Conservation (phyloP, 495 filamentous ascomycete genomes). For the Hypoxylon lenormandii region DNA sequence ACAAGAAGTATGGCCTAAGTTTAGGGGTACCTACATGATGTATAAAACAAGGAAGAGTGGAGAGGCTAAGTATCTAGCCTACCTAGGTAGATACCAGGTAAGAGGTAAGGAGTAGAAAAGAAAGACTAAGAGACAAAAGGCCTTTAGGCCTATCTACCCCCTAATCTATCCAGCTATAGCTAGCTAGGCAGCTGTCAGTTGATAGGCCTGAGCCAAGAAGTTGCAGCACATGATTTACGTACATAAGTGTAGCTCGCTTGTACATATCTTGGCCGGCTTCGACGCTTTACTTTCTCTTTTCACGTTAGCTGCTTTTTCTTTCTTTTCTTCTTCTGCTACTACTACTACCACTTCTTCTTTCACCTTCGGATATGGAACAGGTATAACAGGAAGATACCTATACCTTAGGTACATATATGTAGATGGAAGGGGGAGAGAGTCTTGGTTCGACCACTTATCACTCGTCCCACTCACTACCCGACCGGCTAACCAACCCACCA, state of each 20-base stretch:
- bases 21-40: background rate
- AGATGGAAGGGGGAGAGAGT: constrained; percentile 1
- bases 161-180: constrained; percentile 47
- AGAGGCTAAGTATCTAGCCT: too few relatives aligned
- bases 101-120: background rate
- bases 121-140: constrained; percentile 6
- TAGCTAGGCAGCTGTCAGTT: constrained; percentile 47
- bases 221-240: constrained; percentile 40
- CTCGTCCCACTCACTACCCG: constrained; percentile 13
- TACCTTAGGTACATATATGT: too few relatives aligned
- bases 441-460: constrained; percentile 41
- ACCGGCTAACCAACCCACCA: constrained; percentile 5
- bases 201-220: constrained; percentile 40
- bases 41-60: too few relatives aligned
- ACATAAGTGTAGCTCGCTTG: constrained; percentile 19
- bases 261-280: constrained; percentile 22
- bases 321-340: too few relatives aligned
- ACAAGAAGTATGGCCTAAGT: background rate
- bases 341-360: background rate
- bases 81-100: background rate
- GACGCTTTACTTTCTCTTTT: constrained; percentile 41
- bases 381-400: too few relatives aligned
- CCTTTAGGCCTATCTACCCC: constrained; percentile 10
- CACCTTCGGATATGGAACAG: constrained; percentile 12
- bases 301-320: constrained; percentile 29